phyloP scores from a whole-genome alignment of 2,329 filamentous ascomycete genomes.

The Botrytis squamosa region DNA sequence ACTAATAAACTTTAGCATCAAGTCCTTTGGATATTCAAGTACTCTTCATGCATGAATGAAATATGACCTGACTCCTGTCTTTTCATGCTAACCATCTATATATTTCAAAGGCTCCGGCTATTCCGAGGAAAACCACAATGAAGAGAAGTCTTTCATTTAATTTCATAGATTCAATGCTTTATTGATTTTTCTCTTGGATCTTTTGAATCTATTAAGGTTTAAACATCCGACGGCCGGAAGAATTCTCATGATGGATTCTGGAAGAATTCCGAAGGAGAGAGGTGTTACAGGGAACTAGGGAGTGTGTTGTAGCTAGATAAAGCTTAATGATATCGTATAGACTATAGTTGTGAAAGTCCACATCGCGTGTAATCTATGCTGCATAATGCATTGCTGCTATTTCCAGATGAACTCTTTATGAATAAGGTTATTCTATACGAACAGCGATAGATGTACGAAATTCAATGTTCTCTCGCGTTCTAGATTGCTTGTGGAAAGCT shows the following conservation, averaged over 20 bases:
- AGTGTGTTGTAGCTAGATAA: not conserved
- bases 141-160: not conserved
- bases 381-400: not conserved
- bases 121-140: not conserved
- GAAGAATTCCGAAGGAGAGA: not conserved
- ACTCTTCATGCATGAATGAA: not conserved
- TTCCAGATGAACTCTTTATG: not conserved
- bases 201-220: no score
- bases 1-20: not conserved
- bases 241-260: not conserved
- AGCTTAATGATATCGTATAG: not conserved
- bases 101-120: not conserved
- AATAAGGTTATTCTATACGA: not conserved
- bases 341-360: not conserved
- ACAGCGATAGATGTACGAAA: not conserved
- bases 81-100: not conserved
- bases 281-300: not conserved
- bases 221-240: no score
- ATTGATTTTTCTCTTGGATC: not conserved
- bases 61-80: not conserved
- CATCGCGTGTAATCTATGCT: not conserved
- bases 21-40: not conserved
- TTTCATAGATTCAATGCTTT: not conserved
- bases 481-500: conserved; percentile 1
- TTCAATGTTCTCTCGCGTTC: not conserved